Percentiles rank a stretch among this genome's conserved stretches.
Conservation (phyloP, 352 stramenopile species). For the Globisporangium mamillatum region DNA sequence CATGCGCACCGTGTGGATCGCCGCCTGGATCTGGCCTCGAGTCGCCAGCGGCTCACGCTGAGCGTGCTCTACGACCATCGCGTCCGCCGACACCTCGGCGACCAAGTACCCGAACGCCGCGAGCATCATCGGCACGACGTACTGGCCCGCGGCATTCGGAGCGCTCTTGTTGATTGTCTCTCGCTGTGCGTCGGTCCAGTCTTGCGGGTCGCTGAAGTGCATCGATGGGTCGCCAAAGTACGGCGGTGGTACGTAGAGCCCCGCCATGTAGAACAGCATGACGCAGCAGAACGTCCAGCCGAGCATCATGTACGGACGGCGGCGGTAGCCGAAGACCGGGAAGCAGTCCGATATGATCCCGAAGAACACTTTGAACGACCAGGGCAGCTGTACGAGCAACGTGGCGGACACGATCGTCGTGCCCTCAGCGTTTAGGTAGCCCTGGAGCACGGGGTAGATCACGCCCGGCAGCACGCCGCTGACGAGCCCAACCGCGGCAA, state of each 20-base stretch:
- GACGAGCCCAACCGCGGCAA: slow-evolving; percentile 51
- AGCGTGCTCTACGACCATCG: slow-evolving; percentile 58
- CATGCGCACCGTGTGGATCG: slow-evolving; percentile 49
- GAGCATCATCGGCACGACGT: slow-evolving; percentile 72
- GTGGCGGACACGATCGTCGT: slow-evolving; percentile 47
- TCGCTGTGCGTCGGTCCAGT: slow-evolving; percentile 32
- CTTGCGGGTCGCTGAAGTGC: slow-evolving; percentile 29
- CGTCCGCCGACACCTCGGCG: slow-evolving; percentile 53
- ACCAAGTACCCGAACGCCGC: slow-evolving; percentile 63
- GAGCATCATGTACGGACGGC: slow-evolving; percentile 55
- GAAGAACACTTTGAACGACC: slow-evolving; percentile 61
- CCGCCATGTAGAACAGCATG: slow-evolving; percentile 52
- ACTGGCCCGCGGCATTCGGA: slow-evolving; percentile 35
- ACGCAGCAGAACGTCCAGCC: slow-evolving; percentile 47
- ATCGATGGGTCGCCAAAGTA: slow-evolving; percentile 50
- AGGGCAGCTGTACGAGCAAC: slow-evolving; percentile 49
- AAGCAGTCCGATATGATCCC: slow-evolving; percentile 63
- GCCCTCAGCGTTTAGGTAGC: slow-evolving; percentile 55
- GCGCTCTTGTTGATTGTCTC: slow-evolving; percentile 41
- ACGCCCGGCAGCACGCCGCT: slow-evolving; percentile 39
- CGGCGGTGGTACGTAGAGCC: slow-evolving; percentile 28
- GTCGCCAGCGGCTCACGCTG: slow-evolving; percentile 47
- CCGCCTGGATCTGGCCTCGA: slow-evolving; percentile 52
- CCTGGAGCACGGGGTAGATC: slow-evolving; percentile 58
- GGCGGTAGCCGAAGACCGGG: slow-evolving; percentile 50